A percentile compares a stretch with the other conserved stretches of the same genome.
phyloP scores from a whole-genome alignment of 2,329 filamentous ascomycete species.

The Westerdykella sp. region DNA sequence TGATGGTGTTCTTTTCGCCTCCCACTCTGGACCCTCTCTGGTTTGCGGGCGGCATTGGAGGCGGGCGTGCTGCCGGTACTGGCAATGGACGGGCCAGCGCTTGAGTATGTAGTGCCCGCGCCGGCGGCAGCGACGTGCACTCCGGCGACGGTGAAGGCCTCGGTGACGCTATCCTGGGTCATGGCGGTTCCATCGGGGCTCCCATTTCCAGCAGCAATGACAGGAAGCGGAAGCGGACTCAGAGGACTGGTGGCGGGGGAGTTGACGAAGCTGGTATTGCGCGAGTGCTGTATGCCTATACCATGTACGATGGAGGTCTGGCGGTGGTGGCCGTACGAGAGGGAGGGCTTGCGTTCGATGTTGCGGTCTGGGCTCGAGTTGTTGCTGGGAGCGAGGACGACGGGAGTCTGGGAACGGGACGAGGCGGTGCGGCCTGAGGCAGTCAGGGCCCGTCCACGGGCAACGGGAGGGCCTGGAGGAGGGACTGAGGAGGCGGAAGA shows the following conservation, averaged over 20 bases:
- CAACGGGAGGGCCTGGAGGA: conserved; percentile 40
- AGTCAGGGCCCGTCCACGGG: conserved; percentile 43
- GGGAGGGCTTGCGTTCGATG: conserved; percentile 47
- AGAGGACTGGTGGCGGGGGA: conserved; percentile 71
- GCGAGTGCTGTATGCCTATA: conserved; percentile 73
- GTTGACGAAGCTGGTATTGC: conserved; percentile 82
- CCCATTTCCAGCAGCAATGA: conserved; percentile 54
- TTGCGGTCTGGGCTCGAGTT: conserved; percentile 35
- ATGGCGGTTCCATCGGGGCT: conserved; percentile 36
- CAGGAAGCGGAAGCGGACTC: conserved; percentile 59
- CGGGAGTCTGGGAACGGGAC: conserved; percentile 41
- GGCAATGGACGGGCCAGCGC: conserved; percentile 3
- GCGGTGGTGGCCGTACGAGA: conserved; percentile 78
- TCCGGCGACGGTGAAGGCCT: conserved; percentile 30
- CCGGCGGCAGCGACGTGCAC: conserved; percentile 9
- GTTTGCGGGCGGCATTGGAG: conserved; percentile 25
- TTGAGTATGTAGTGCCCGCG: conserved; percentile 11
- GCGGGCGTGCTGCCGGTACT: conserved; percentile 12
- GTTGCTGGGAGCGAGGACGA: conserved; percentile 24
- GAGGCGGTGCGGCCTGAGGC: conserved; percentile 39
- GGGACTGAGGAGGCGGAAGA: conserved; percentile 21
- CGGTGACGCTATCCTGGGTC: conserved; percentile 36
- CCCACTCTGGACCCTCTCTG: conserved; percentile 45
- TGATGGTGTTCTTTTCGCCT: conserved; percentile 72
- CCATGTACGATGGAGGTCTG: conserved; percentile 98